Percentiles rank a stretch among this genome's conserved stretches.
phyloP scores from a whole-genome alignment of 176 grass and related monocot species.

The Eragrostis nindensis region DNA sequence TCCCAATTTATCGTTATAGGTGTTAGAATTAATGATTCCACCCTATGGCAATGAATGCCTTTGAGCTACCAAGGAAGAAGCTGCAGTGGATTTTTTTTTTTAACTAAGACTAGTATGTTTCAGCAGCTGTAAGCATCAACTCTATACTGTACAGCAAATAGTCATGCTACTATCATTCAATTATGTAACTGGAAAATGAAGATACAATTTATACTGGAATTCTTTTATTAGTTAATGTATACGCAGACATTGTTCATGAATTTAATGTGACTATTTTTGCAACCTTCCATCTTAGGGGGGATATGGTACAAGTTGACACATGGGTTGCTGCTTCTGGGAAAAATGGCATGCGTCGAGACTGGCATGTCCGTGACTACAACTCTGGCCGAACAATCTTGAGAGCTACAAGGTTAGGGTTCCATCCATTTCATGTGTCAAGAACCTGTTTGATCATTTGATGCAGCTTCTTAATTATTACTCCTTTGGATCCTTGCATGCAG shows the following conservation, averaged over 20 bases:
- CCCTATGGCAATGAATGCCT: background rate
- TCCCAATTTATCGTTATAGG: background rate
- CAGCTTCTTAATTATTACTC: background rate
- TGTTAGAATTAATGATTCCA: background rate
- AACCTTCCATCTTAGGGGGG: conserved; percentile 47
- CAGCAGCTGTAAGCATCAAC: background rate
- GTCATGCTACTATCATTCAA: background rate
- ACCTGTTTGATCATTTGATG: background rate
- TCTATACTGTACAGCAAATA: background rate
- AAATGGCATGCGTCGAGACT: conserved; percentile 76
- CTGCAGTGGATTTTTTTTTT: background rate
- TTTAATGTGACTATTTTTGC: background rate
- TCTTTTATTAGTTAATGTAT: background rate
- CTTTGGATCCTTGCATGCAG: conserved; percentile 23
- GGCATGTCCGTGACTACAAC: conserved; percentile 65
- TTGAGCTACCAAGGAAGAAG: background rate
- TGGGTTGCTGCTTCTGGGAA: conserved; percentile 66
- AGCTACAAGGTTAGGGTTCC: conserved; percentile 51
- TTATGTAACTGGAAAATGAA: background rate
- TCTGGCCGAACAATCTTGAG: conserved; percentile 60
- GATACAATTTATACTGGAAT: background rate
- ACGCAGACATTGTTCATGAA: background rate
- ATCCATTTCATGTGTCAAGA: conserved; percentile 1
- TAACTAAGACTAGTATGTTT: background rate
- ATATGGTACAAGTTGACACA: conserved; percentile 67